Conservation (phyloP, 495 filamentous ascomycete species). For the Endocarpon pusillum region DNA sequence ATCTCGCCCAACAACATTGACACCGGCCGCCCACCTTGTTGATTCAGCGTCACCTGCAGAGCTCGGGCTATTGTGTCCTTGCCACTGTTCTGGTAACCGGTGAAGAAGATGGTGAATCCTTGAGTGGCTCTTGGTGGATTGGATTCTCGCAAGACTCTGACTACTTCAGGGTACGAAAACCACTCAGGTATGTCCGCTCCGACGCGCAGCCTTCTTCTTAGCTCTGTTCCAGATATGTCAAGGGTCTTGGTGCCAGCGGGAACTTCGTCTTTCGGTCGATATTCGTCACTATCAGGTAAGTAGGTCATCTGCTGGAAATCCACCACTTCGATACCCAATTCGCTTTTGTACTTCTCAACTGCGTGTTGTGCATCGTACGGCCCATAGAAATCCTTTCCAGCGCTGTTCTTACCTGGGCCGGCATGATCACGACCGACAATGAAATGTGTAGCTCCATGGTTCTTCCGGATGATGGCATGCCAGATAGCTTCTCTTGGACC, state of each 20-base stretch:
- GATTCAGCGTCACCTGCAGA: constrained; percentile 92
- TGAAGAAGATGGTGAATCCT: constrained; percentile 96
- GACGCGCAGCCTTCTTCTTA: constrained; percentile 72
- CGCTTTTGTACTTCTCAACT: constrained; percentile 88
- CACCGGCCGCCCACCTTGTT: constrained; percentile 90
- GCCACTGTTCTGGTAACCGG: constrained; percentile 88
- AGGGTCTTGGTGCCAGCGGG: constrained; percentile 68
- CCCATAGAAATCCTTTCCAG: constrained; percentile 93
- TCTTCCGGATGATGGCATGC: constrained; percentile 99
- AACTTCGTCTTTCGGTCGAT: constrained; percentile 81
- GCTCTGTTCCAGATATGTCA: constrained; percentile 93
- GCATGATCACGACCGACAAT: constrained; percentile 97
- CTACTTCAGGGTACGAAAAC: constrained; percentile 99
- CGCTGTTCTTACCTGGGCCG: constrained; percentile 90
- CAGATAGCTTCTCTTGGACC: constrained; percentile 96
- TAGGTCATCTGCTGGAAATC: constrained; percentile 99
- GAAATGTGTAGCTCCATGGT: constrained; percentile 97
- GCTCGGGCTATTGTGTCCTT: constrained; percentile 94
- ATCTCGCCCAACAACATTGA: constrained; percentile 89
- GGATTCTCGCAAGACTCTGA: constrained; percentile 85
- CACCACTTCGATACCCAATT: constrained; percentile 96
- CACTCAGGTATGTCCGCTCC: constrained; percentile 92
- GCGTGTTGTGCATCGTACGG: constrained; percentile 97
- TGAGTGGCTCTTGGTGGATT: constrained; percentile 77
- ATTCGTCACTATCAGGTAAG: constrained; percentile 91